phyloP scores from a whole-genome alignment of 495 filamentous ascomycete genomes.

The Barbatosphaeria neglecta region DNA sequence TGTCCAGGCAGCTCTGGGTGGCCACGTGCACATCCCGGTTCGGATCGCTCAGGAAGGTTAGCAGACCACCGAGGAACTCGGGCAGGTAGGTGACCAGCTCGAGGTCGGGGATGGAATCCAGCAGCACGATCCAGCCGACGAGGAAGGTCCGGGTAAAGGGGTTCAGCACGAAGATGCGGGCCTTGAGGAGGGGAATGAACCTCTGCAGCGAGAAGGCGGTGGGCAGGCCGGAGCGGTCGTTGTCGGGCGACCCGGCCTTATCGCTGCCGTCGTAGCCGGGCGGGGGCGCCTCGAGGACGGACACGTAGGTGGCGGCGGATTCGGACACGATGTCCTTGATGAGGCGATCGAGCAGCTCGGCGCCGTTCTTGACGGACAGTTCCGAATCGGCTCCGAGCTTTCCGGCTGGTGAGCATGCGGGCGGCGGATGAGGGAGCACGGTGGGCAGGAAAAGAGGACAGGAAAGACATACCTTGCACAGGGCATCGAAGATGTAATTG shows the following conservation, averaged over 20 bases:
- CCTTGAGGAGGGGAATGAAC: slow-evolving; percentile 88
- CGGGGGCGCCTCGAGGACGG: slow-evolving; percentile 61
- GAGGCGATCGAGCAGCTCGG: slow-evolving; percentile 87
- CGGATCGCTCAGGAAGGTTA: slow-evolving; percentile 83
- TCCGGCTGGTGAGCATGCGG: not conserved
- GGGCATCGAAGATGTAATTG: slow-evolving; percentile 93
- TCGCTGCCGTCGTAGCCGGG: slow-evolving; percentile 34
- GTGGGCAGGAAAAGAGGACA: not conserved
- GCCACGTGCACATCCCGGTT: slow-evolving; percentile 89
- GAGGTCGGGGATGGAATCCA: slow-evolving; percentile 94
- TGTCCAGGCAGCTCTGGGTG: slow-evolving; percentile 81
- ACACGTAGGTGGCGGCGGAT: slow-evolving; percentile 90
- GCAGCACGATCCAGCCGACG: slow-evolving; percentile 87
- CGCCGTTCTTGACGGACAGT: slow-evolving; percentile 95
- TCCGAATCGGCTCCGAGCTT: slow-evolving; percentile 94
- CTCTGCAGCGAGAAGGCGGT: slow-evolving; percentile 85
- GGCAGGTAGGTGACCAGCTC: slow-evolving; percentile 90
- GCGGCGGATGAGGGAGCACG: not conserved
- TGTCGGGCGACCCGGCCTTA: slow-evolving; percentile 36
- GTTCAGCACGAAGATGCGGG: slow-evolving; percentile 85
- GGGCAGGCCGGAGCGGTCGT: slow-evolving; percentile 46
- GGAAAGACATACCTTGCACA: slow-evolving; percentile 75
- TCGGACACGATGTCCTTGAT: slow-evolving; percentile 98
- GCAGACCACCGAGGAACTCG: slow-evolving; percentile 79
- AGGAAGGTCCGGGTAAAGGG: slow-evolving; percentile 91